Base-by-base conservation (phyloP, 129 eudicot species). In the Glebionis coronaria region DNA sequence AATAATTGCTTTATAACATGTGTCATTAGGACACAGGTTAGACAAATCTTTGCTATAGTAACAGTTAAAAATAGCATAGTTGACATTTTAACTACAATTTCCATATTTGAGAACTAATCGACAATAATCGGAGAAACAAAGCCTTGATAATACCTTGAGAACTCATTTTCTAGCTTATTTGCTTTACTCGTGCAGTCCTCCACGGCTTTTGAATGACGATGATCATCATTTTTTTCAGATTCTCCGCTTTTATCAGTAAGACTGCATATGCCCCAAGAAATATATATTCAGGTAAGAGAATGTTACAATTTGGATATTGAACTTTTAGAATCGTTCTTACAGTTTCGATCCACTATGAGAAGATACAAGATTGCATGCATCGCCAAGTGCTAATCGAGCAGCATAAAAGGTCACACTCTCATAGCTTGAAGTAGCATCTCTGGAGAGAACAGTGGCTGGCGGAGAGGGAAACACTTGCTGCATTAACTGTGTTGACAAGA, bases 381-480 rank as follows among this genome's bases (percentile, higher is more conserved):
- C 90, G 63, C 90, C 98, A 19, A 93, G 77, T 44, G 86, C 80
- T 68, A 73, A 61, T 58, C 97, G 83, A 20, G 95, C 79, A 62
- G 77, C 79, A 72, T 74, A 72, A 76, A 88, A 86, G 13, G 74
- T 61, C 44, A 79, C 60, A 67, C 71, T 65, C 51, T 82, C 97
- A 76, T 74, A 77, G 54, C 57, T 51, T 49, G 68, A 76, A 60
- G 66, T 70, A 31, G 81, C 84, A 80, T 88, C 86, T 3, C 74
- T 57, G 44, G 86, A 86, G 25, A 93, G 78, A 77, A 93, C 25
- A 3, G 67, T 35, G 58, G 82, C 67, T 19, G 89, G 82, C 29
- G 96, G 86, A 79, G 97, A 83, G 6, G 65, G 67, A 72, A 93
- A 57, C 35, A 93, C 73, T 75, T 80, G 97, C 76, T 93, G 98